phyloP scores from a whole-genome alignment of 2,329 filamentous ascomycete species.

The Sclerotinia sclerotiorum region DNA sequence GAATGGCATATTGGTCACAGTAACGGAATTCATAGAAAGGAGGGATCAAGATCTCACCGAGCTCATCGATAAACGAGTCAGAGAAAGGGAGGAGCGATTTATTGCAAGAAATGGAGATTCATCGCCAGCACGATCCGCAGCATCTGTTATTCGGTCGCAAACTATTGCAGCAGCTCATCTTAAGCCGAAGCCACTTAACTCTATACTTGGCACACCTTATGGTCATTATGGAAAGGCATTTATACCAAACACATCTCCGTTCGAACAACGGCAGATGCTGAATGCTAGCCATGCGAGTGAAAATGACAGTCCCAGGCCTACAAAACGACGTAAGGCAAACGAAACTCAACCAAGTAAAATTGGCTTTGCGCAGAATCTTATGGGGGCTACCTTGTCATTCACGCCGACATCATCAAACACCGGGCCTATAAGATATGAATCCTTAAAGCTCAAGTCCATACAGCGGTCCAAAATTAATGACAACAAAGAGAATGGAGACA shows the following conservation, averaged over 20 bases:
- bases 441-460: slow-evolving; percentile 26
- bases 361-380: slow-evolving; percentile 53
- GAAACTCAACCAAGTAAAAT: slow-evolving; percentile 46
- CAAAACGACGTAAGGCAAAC: slow-evolving; percentile 47
- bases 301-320: slow-evolving; percentile 39
- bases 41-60: slow-evolving; percentile 76
- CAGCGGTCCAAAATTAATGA: slow-evolving; percentile 27
- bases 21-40: slow-evolving; percentile 70
- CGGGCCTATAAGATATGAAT: slow-evolving; percentile 34
- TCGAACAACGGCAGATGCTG: slow-evolving; percentile 54
- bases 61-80: slow-evolving; percentile 67
- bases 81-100: slow-evolving; percentile 53
- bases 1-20: slow-evolving; percentile 74
- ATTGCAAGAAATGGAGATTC: slow-evolving; percentile 40
- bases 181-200: slow-evolving; percentile 59
- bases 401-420: slow-evolving; percentile 34
- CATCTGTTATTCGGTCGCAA: slow-evolving; percentile 28
- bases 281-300: slow-evolving; percentile 23
- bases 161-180: slow-evolving; percentile 45
- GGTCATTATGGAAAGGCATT: slow-evolving; percentile 62
- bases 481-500: slow-evolving; percentile 23
- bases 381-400: slow-evolving; percentile 49
- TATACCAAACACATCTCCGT: slow-evolving; percentile 61
- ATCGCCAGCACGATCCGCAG: slow-evolving; percentile 36
- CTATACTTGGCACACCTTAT: slow-evolving; percentile 60